A percentile compares a stretch with the other conserved stretches of the same genome.
These are phyloP conservation scores for Wickerhamomyces sydowiorum DNA, from an alignment of 805 yeast genomes.

Conservation along the genomic window DNA sequence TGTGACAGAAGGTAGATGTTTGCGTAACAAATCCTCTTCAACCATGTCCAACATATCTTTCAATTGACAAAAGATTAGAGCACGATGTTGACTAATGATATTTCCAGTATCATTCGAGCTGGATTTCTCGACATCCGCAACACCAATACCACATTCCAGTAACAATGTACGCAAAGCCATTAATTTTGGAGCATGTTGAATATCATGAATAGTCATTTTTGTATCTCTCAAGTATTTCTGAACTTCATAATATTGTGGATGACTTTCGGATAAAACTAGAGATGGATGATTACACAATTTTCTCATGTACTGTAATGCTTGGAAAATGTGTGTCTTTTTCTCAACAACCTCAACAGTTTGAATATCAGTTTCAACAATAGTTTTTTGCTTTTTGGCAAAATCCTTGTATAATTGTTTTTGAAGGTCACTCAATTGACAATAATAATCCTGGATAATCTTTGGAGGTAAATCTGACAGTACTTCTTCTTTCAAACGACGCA, in stretches of 20 bases:
- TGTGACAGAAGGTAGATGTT: constrained; percentile 83
- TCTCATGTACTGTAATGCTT: constrained; percentile 95
- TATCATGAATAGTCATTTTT: constrained; percentile 57
- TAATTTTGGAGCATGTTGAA: constrained; percentile 87
- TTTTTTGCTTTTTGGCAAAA: constrained; percentile 81
- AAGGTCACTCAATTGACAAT: constrained; percentile 88
- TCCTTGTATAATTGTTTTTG: constrained; percentile 86
- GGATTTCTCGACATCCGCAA: constrained; percentile 31
- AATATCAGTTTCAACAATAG: constrained; percentile 60
- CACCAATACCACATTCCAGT: constrained; percentile 84
- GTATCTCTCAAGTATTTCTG: constrained; percentile 51
- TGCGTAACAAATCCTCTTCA: constrained; percentile 79
- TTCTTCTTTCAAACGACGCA: constrained; percentile 93
- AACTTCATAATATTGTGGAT: constrained; percentile 77
- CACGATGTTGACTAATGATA: constrained; percentile 92
- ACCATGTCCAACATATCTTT: constrained; percentile 98
- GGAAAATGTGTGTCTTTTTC: constrained; percentile 89
- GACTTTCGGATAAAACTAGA: constrained; percentile 73
- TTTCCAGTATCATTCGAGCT: constrained; percentile 29
- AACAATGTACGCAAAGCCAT: constrained; percentile 74
- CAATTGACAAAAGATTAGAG: constrained; percentile 90
- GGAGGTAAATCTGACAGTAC: constrained; percentile 96
- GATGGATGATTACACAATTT: constrained; percentile 96
- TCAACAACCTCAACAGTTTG: constrained; percentile 39
- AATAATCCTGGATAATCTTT: constrained; percentile 95